Percentiles rank a stretch among this genome's conserved stretches.
phyloP scores from a whole-genome alignment of 2,329 filamentous ascomycete species.

The Neofusicoccum sp. region DNA sequence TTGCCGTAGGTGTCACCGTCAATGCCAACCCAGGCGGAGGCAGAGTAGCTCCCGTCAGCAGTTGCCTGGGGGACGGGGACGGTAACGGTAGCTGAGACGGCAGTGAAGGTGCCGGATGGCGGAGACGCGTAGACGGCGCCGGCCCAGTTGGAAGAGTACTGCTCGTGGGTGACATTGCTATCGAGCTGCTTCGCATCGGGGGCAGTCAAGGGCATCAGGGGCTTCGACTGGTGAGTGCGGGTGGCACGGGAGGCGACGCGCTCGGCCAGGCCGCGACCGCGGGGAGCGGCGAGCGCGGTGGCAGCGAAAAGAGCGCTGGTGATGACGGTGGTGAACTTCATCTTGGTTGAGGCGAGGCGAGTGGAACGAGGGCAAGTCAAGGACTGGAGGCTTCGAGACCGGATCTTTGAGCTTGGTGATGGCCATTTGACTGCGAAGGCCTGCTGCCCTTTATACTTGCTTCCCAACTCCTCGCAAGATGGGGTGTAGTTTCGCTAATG shows the following conservation, averaged over 20 bases:
- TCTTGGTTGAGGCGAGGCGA: neutral
- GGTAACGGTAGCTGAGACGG: conserved; percentile 54
- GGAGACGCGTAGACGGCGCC: conserved; percentile 52
- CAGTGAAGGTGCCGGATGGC: conserved; percentile 46
- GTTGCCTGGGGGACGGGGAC: conserved; percentile 50
- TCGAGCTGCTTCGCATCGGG: conserved; percentile 51
- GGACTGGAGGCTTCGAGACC: neutral
- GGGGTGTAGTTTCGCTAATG: neutral
- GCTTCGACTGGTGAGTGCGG: conserved; percentile 16
- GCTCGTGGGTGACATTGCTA: conserved; percentile 52
- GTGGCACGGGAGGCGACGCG: conserved; percentile 30
- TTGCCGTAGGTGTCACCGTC: conserved; percentile 57
- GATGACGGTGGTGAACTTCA: conserved; percentile 37
- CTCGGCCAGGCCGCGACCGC: conserved; percentile 33
- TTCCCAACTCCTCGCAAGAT: neutral
- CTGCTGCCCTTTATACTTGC: neutral
- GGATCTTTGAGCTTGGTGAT: neutral
- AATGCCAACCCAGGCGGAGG: conserved; percentile 61
- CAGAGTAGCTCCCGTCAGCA: conserved; percentile 43
- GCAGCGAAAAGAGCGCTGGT: conserved; percentile 42
- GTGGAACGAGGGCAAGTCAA: neutral
- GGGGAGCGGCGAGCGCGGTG: conserved; percentile 47
- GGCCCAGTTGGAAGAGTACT: conserved; percentile 52
- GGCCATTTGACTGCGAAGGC: neutral
- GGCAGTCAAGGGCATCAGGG: conserved; percentile 53